Evolutionary conservation across 768 basidiomycete species (phyloP), one percentile per base, ranked within the genome.

Genomic region (Roridomyces roridus): DNA sequence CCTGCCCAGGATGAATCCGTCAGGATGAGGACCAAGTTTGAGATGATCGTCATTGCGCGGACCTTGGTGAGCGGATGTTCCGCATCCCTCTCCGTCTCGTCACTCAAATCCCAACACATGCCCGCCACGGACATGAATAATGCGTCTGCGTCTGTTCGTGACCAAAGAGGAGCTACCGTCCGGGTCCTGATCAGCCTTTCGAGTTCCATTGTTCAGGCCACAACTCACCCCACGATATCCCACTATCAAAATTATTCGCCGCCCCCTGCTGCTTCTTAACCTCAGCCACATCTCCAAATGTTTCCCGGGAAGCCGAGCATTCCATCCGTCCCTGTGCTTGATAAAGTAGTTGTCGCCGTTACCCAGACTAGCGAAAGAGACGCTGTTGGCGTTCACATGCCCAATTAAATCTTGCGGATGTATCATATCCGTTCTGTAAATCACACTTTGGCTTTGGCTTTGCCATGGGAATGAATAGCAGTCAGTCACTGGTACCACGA

Each of bases 21-120:
- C n/a, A n/a, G n/a, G 50, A 49, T 51, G 28, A 29, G 24, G 21
- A 35, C 34, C 34, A 35, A 17, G 9, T 17, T 35, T 5, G 21
- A 34, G 41, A 35, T n/a, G n/a, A n/a, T n/a, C n/a, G n/a, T n/a
- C n/a, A n/a, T n/a, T n/a, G 21, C 21, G 41, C 12, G 29, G 42
- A 51, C 50, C 7, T 51, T 51, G 21, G 31, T 51, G 23, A 51
- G 50, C 3, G 50, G 50, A 25, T 51, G 50, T 24, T 51, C 41
- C 11, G 31, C 8, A 20, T 51, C 14, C 4, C 44, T 43, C 41
- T 43, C 7, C 15, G 50, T 51, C 41, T 51, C 50, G 6, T 31
- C 50, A 42, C 36, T 43, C 23, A 51, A 18, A 34, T 43, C 20
- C 41, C 23, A 12, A 2, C 9, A 5, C 17, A 51, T 42, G 2